Evolutionary conservation across 805 yeast species (phyloP).

Genomic region (Teunomyces funiuensis): DNA sequence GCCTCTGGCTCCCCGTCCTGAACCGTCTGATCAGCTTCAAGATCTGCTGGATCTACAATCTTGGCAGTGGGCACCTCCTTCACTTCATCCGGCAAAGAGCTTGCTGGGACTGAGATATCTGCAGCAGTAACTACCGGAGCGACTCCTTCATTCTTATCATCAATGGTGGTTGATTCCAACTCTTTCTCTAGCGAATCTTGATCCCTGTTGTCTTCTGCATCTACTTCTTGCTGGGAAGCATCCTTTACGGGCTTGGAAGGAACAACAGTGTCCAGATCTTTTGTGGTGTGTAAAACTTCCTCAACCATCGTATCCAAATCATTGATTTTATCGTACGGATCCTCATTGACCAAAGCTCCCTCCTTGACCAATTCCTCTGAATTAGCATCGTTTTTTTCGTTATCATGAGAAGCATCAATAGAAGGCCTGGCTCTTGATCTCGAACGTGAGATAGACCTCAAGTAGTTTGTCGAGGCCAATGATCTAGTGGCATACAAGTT

Average conservation of each 20-base stretch:
- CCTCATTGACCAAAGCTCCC: slow-evolving; percentile 56
- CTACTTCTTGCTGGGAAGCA: background rate
- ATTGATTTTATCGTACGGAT: slow-evolving; percentile 47
- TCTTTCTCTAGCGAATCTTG: background rate
- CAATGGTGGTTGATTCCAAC: background rate
- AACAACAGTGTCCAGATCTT: background rate
- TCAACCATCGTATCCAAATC: slow-evolving; percentile 51
- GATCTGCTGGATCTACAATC: background rate
- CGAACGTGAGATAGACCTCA: slow-evolving; percentile 66
- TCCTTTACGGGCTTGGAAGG: background rate
- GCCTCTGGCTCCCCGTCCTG: slow-evolving; percentile 6
- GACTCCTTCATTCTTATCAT: background rate
- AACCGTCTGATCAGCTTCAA: slow-evolving; percentile 3
- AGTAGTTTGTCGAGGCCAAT: slow-evolving; percentile 50
- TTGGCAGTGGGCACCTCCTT: background rate
- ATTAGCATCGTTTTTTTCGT: slow-evolving; percentile 29
- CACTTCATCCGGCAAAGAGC: slow-evolving; percentile 3
- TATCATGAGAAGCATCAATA: slow-evolving; percentile 21
- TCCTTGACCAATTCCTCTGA: slow-evolving; percentile 50
- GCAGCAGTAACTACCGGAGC: slow-evolving; percentile 3
- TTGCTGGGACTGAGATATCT: background rate
- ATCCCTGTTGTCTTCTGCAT: background rate
- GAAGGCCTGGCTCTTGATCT: slow-evolving; percentile 49
- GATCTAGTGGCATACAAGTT: slow-evolving; percentile 34
- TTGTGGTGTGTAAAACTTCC: slow-evolving; percentile 36